Base-by-base conservation (phyloP, 2,329 filamentous ascomycete species). In the Penicillium griseofulvum region DNA sequence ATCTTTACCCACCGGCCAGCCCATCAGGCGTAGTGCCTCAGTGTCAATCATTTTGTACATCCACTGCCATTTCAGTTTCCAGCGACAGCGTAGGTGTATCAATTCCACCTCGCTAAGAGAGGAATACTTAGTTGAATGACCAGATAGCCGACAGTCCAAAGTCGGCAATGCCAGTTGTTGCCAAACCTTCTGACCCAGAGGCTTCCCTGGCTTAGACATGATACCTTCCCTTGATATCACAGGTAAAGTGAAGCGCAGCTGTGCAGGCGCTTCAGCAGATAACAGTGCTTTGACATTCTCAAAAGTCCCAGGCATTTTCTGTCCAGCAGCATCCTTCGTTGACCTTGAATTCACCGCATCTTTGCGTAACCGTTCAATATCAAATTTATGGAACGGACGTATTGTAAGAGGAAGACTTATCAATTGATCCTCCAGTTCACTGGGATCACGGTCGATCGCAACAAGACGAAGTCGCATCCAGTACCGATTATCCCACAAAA, bases 401-500 rank as follows among this genome's bases (percentile, higher is more conserved):
- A 83, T 59, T 1, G 70, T 56, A 5, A 82, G 54, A 1, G 60
- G 55, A 38, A 62, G 8, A 36, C 37, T 48, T 22, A 28, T 28
- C 14, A 42, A 3, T 44, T 45, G 34, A n/a, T 57, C 31, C 22
- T 12, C 49, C 22, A n/a, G 17, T 42, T 38, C 39, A 28, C n/a
- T 38, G 1, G 26, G 16, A 16, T 55, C 52, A 14, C 12, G 19
- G 22, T 55, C 47, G 11, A 36, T 22, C 1, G 58, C 45, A 5
- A 61, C 52, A 17, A 79, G 72, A 28, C 67, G 63, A 11, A 84
- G 52, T 2, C 74, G 75, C 46, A 85, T 72, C 83, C 83, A 86
- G 67, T 75, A 84, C 19, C 83, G 75, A 44, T 77, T 74, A 62
- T 85, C 82, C 74, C 81, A 85, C 16, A 86, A 49, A 17, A 36